Conservation (phyloP, 169 alveolate genomes). For the Eimeria acervulina region DNA sequence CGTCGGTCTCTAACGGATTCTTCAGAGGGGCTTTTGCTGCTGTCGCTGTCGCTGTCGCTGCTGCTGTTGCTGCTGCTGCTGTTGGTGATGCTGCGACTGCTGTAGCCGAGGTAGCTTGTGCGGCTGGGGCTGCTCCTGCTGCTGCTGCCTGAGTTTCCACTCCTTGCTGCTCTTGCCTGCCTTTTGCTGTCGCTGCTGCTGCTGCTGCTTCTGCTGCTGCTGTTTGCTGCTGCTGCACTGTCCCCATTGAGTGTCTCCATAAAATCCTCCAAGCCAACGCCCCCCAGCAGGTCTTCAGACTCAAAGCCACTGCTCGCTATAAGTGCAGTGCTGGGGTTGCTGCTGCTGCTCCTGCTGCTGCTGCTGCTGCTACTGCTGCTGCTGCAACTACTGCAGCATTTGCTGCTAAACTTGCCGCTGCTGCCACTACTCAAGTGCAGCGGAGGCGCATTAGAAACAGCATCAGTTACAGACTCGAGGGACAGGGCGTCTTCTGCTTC, state of each 20-base stretch:
- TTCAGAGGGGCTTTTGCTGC: not conserved
- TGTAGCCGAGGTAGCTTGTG: not conserved
- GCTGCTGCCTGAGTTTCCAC: not conserved
- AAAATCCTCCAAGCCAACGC: not conserved
- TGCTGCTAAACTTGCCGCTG: not conserved
- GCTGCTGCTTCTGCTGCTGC: not conserved
- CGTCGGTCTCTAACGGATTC: not conserved
- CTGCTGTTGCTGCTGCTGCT: not conserved
- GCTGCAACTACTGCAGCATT: not conserved
- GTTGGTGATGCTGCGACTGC: not conserved
- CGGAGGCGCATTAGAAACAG: not conserved
- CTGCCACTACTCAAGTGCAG: not conserved
- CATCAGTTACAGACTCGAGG: not conserved
- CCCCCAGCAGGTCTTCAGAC: not conserved
- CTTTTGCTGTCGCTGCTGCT: not conserved
- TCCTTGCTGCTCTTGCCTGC: not conserved
- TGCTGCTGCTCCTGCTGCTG: slow-evolving; percentile 12
- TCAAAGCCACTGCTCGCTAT: not conserved
- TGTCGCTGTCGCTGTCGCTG: not conserved
- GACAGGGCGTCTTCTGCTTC: not conserved
- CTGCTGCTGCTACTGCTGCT: slow-evolving; percentile 21
- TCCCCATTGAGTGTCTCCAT: not conserved
- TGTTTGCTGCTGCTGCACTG: not conserved
- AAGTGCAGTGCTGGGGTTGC: not conserved
- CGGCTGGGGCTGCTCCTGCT: not conserved